These are phyloP conservation scores for Populus deltoides DNA, from an alignment of 345 rosid genomes.

Conservation along the genomic window DNA sequence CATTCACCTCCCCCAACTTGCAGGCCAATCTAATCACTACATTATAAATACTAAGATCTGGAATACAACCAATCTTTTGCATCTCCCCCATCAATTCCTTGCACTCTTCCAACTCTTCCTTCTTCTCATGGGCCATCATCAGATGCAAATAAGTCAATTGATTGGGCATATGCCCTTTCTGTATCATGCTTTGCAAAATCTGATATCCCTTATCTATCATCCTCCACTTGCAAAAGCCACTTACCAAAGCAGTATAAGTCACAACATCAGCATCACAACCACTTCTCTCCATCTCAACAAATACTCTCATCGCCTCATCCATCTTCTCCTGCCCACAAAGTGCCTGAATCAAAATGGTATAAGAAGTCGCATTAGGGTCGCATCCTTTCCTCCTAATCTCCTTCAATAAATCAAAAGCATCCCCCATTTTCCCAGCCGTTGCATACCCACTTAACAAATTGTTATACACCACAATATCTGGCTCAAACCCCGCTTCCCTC, in stretches of 20 bases:
- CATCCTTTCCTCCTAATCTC: constrained; percentile 74
- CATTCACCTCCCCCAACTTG: constrained; percentile 67
- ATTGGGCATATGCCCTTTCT: constrained; percentile 53
- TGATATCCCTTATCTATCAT: constrained; percentile 57
- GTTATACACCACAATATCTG: constrained; percentile 73
- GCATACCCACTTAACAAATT: constrained; percentile 70
- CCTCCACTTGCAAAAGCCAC: constrained; percentile 79
- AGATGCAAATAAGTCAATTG: constrained; percentile 65
- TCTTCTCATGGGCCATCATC: constrained; percentile 76
- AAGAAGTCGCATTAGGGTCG: constrained; percentile 58
- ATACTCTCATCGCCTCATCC: constrained; percentile 70
- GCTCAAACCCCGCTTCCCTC: constrained; percentile 77
- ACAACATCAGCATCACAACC: constrained; percentile 71
- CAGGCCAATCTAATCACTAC: constrained; percentile 72
- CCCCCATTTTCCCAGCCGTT: constrained; percentile 60
- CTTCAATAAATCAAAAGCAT: constrained; percentile 68
- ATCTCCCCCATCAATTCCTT: constrained; percentile 55
- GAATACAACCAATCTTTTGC: constrained; percentile 54
- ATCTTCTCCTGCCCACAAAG: constrained; percentile 62
- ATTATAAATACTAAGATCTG: constrained; percentile 55
- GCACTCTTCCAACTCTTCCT: constrained; percentile 67
- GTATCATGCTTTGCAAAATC: constrained; percentile 60
- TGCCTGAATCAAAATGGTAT: constrained; percentile 72
- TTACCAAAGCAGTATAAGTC: constrained; percentile 64
- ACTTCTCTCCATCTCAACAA: constrained; percentile 71